phyloP scores from a whole-genome alignment of 768 basidiomycete species.

The Kwoniella dendrophila region DNA sequence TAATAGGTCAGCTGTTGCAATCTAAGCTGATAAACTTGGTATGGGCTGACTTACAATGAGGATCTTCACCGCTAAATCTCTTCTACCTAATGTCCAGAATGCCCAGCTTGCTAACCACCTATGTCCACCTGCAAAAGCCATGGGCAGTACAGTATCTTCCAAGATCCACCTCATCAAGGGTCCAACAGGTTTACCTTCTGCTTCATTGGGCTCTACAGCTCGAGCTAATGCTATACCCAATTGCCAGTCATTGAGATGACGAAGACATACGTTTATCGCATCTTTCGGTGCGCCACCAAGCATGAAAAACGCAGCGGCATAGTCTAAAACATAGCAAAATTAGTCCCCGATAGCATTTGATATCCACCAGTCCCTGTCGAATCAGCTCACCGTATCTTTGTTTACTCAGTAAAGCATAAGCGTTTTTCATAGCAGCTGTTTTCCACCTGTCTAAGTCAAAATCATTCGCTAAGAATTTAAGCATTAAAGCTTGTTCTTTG shows the following conservation, averaged over 20 bases:
- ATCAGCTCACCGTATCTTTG: constrained; percentile 76
- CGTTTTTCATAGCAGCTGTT: constrained; percentile 93
- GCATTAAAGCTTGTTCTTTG: constrained; percentile 81
- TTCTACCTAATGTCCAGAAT: constrained; percentile 86
- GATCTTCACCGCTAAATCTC: constrained; percentile 86
- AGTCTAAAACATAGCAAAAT: constrained; percentile 64
- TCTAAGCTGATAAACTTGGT: not conserved
- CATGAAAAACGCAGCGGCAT: constrained; percentile 97
- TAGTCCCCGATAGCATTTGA: not conserved
- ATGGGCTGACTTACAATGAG: constrained; percentile 67
- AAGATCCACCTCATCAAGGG: constrained; percentile 73
- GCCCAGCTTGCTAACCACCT: constrained; percentile 95
- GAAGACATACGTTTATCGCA: constrained; percentile 85
- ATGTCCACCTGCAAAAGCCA: constrained; percentile 83
- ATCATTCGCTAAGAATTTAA: constrained; percentile 89
- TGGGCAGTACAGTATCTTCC: constrained; percentile 73
- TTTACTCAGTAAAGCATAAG: constrained; percentile 86
- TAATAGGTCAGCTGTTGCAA: constrained; percentile 26
- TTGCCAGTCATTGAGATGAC: constrained; percentile 85
- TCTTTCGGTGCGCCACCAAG: constrained; percentile 85
- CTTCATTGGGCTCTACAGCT: constrained; percentile 63
- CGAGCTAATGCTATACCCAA: constrained; percentile 85
- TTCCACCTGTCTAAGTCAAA: constrained; percentile 82
- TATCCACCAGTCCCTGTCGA: not conserved
- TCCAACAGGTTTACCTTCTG: constrained; percentile 69